Conservation (phyloP, 352 stramenopile genomes). For the Albugo laibachii region DNA sequence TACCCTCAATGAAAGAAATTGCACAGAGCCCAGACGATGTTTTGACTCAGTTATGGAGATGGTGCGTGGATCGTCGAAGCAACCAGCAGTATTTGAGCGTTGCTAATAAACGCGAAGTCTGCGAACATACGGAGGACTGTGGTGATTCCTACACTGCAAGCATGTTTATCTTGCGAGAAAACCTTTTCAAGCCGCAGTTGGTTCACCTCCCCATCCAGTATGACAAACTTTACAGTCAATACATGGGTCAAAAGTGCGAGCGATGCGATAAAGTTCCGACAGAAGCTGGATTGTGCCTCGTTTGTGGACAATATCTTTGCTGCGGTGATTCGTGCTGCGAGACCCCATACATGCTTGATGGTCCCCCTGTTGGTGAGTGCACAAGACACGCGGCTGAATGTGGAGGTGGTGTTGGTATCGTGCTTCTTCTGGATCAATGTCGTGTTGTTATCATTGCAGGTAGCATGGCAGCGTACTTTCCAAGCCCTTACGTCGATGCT, state of each 20-base stretch:
- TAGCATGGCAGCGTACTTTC: constrained; percentile 74
- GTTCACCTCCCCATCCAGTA: constrained; percentile 72
- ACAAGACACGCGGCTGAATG: constrained; percentile 71
- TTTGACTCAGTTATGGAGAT: constrained; percentile 65
- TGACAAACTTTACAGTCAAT: constrained; percentile 65
- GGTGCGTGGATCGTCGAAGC: constrained; percentile 68
- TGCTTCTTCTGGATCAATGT: constrained; percentile 72
- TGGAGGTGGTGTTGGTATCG: constrained; percentile 60
- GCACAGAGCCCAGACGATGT: constrained; percentile 25
- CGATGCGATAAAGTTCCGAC: constrained; percentile 43
- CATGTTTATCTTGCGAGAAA: constrained; percentile 75
- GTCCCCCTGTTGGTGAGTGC: constrained; percentile 61
- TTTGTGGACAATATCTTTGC: constrained; percentile 69
- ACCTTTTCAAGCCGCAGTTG: constrained; percentile 26
- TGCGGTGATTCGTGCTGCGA: constrained; percentile 73
- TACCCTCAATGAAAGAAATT: constrained; percentile 32
- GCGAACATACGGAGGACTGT: constrained; percentile 67
- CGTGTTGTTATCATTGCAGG: constrained; percentile 62
- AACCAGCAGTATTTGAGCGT: constrained; percentile 54
- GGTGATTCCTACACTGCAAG: constrained; percentile 73
- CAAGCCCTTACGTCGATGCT: constrained; percentile 65
- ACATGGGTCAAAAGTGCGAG: constrained; percentile 43
- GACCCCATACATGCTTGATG: constrained; percentile 48
- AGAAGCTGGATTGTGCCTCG: constrained; percentile 59
- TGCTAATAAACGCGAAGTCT: constrained; percentile 53